phyloP scores from a whole-genome alignment of 352 stramenopile genomes.

The Phytophthora nicotianae region DNA sequence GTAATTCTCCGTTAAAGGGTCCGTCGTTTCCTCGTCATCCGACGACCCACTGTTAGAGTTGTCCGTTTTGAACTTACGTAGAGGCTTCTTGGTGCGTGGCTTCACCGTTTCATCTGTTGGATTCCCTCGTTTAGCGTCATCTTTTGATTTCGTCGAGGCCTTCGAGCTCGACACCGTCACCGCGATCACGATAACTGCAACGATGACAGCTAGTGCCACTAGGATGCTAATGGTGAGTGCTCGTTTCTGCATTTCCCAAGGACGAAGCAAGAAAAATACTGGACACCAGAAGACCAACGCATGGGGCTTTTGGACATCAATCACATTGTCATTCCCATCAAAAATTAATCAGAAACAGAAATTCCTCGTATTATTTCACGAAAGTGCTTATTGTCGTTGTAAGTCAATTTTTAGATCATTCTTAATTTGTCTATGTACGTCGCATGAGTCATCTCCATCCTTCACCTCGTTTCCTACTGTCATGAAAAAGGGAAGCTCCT shows the following conservation, averaged over 20 bases:
- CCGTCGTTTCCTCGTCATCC: slow-evolving; percentile 36
- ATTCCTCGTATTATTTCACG: not conserved
- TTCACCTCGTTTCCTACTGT: not conserved
- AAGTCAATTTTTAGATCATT: not conserved
- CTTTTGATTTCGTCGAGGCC: slow-evolving; percentile 21
- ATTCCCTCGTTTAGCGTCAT: slow-evolving; percentile 6
- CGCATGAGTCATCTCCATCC: slow-evolving; percentile 13
- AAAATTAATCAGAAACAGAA: slow-evolving; percentile 9
- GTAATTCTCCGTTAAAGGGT: slow-evolving; percentile 46
- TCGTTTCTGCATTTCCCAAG: slow-evolving; percentile 30
- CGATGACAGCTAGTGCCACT: slow-evolving; percentile 45
- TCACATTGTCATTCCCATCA: slow-evolving; percentile 4
- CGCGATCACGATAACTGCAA: slow-evolving; percentile 48
- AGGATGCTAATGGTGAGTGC: slow-evolving; percentile 42
- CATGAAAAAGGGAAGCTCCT: slow-evolving; percentile 18
- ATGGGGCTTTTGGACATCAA: slow-evolving; percentile 8
- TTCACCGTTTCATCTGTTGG: slow-evolving; percentile 4
- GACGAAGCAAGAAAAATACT: slow-evolving; percentile 25
- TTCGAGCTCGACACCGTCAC: slow-evolving; percentile 45
- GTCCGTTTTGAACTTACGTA: slow-evolving; percentile 27
- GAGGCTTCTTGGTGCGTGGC: slow-evolving; percentile 5
- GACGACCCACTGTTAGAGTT: slow-evolving; percentile 28
- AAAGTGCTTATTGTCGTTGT: not conserved
- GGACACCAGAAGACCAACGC: not conserved
- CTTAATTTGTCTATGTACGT: slow-evolving; percentile 20